Percentiles rank a stretch among this genome's conserved stretches.
phyloP scores from a whole-genome alignment of 352 stramenopile species.

The Pythium inflatum region DNA sequence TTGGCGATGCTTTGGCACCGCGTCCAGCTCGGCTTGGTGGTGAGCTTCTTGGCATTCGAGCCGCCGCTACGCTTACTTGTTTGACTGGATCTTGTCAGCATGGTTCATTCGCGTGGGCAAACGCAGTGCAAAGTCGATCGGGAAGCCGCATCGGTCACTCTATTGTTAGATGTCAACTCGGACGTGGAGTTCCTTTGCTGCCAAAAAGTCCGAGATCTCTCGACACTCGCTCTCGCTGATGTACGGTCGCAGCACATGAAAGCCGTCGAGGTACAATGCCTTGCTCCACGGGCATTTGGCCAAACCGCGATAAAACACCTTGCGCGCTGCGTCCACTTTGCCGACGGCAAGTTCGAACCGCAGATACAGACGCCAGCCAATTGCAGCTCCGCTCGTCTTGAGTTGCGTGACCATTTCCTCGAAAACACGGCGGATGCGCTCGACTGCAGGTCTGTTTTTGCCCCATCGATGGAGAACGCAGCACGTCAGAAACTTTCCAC shows the following conservation, averaged over 20 bases:
- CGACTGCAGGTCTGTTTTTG: conserved; percentile 54
- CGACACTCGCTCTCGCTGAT: conserved; percentile 60
- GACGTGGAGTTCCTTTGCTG: conserved; percentile 72
- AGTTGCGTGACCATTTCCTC: conserved; percentile 62
- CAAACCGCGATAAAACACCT: conserved; percentile 77
- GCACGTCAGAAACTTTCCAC: conserved; percentile 33
- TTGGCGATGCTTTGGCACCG: not conserved
- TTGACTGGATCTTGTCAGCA: not conserved
- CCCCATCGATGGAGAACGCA: conserved; percentile 75
- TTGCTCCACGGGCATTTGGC: conserved; percentile 82
- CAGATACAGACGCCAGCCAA: conserved; percentile 77
- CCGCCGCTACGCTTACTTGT: not conserved
- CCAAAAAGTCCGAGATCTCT: conserved; percentile 72
- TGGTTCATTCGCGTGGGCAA: too few species aligned
- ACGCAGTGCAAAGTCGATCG: not conserved
- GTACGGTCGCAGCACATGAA: conserved; percentile 67
- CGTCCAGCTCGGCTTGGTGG: not conserved
- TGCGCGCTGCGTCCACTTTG: conserved; percentile 67
- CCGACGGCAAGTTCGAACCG: conserved; percentile 77
- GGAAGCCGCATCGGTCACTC: not conserved
- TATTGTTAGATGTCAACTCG: conserved; percentile 49
- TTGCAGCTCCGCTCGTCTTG: conserved; percentile 53
- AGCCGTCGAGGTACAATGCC: conserved; percentile 66
- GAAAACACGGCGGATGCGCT: conserved; percentile 64
- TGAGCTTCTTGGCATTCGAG: not conserved